These are phyloP conservation scores for Solanum sparsipilum DNA, from an alignment of 257 asterid species.

Conservation along the genomic window DNA sequence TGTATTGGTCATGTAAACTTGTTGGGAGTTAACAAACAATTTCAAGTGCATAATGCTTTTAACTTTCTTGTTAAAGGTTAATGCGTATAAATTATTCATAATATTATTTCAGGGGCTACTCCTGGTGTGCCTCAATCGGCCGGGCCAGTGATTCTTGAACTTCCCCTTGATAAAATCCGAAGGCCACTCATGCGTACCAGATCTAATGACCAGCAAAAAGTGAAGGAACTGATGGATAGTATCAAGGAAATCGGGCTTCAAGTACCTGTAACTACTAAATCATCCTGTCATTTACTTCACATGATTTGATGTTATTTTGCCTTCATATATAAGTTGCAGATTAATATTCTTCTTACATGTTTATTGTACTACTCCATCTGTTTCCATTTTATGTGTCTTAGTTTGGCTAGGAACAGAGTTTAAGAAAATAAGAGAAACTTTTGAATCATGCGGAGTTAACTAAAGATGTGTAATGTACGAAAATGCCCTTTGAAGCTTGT, in stretches of 20 bases:
- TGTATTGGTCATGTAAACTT: background rate
- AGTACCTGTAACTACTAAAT: conserved; percentile 68
- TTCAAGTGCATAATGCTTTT: background rate
- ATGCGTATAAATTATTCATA: background rate
- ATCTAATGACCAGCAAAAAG: conserved; percentile 67
- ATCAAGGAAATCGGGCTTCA: conserved; percentile 81
- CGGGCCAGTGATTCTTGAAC: conserved; percentile 80
- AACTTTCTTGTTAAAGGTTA: background rate
- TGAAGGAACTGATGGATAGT: conserved; percentile 75
- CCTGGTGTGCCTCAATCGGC: conserved; percentile 48
- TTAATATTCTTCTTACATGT: background rate
- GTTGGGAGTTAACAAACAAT: background rate
- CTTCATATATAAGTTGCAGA: background rate
- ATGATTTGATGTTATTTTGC: background rate
- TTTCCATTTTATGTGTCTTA: background rate
- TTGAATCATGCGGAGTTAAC: background rate
- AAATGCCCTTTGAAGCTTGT: background rate
- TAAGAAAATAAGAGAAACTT: background rate
- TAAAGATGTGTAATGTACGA: background rate
- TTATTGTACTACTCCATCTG: background rate
- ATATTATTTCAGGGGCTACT: conserved; percentile 38
- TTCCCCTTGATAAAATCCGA: conserved; percentile 72
- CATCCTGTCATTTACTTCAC: background rate
- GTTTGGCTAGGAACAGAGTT: background rate
- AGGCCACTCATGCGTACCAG: conserved; percentile 91